These are phyloP conservation scores for Metschnikowia lachancei DNA, from an alignment of 805 yeast species.

Conservation along the genomic window DNA sequence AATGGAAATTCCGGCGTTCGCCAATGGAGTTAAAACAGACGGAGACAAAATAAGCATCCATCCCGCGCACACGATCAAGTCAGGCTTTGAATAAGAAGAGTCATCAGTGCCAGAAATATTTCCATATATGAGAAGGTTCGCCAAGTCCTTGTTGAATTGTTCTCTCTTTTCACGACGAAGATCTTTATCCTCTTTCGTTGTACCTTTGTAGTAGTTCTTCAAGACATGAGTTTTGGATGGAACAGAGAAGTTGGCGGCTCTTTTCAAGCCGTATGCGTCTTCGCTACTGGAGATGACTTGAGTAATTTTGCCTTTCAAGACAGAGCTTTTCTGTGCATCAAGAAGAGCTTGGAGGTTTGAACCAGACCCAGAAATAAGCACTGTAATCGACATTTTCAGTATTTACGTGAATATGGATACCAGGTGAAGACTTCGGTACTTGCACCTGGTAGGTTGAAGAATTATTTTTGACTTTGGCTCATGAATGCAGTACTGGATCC, in stretches of 20 bases:
- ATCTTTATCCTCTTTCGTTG: conserved; percentile 64
- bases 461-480: conserved; percentile 5
- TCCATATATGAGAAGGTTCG: conserved; percentile 59
- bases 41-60: conserved; percentile 94
- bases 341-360: conserved; percentile 94
- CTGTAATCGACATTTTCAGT: conserved; percentile 46
- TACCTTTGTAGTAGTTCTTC: conserved; percentile 67
- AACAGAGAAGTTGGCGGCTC: conserved; percentile 70
- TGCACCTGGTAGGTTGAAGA: conserved; percentile 2
- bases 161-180: conserved; percentile 62
- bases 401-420: not conserved
- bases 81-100: conserved; percentile 53
- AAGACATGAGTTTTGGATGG: conserved; percentile 72
- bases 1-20: conserved; percentile 62
- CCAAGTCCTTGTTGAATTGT: conserved; percentile 74
- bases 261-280: conserved; percentile 79
- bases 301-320: conserved; percentile 54
- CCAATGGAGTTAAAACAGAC: conserved; percentile 65
- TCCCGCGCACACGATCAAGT: conserved; percentile 94
- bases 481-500: conserved; percentile 9
- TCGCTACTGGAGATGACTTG: conserved; percentile 83
- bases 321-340: conserved; percentile 54
- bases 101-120: conserved; percentile 31
- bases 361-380: conserved; percentile 91
- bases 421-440: not conserved